A percentile compares a stretch with the other conserved stretches of the same genome.
Conservation (phyloP, 306 rosid genomes). For the Vigna trinervia region DNA sequence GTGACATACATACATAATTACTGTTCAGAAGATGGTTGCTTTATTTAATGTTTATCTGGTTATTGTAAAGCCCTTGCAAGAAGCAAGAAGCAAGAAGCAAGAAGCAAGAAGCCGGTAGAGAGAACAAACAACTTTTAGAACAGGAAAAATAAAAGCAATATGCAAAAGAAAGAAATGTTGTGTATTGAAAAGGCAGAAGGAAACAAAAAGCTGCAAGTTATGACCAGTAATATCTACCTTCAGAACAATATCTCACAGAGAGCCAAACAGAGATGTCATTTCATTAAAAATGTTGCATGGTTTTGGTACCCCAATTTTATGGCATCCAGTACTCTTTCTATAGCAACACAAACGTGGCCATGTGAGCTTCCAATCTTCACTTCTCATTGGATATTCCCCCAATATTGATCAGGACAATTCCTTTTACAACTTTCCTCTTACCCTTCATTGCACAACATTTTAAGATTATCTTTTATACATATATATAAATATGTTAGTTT, state of each 20-base stretch:
- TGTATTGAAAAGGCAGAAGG: slow-evolving; percentile 38
- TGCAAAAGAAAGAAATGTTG: not conserved
- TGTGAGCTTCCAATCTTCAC: slow-evolving; percentile 47
- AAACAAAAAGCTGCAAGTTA: slow-evolving; percentile 46
- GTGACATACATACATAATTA: slow-evolving; percentile 30
- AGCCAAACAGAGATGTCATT: slow-evolving; percentile 55
- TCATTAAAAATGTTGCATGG: slow-evolving; percentile 54
- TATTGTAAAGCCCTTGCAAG: not conserved
- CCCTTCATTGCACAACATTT: too few relatives aligned
- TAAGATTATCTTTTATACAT: too few relatives aligned
- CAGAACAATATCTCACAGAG: slow-evolving; percentile 50
- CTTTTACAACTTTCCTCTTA: slow-evolving; percentile 12
- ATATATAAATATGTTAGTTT: too few relatives aligned
- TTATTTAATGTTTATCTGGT: slow-evolving; percentile 33
- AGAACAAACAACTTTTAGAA: slow-evolving; percentile 25
- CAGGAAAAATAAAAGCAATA: not conserved
- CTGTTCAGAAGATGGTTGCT: slow-evolving; percentile 31
- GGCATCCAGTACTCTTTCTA: slow-evolving; percentile 46
- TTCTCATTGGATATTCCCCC: slow-evolving; percentile 47
- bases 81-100: not conserved
- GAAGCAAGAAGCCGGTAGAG: slow-evolving; percentile 14
- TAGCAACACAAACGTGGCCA: slow-evolving; percentile 44
- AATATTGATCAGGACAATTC: slow-evolving; percentile 23
- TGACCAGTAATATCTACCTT: slow-evolving; percentile 47
- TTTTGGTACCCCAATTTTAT: slow-evolving; percentile 53